These are phyloP conservation scores for Ruellia speciosa DNA, from an alignment of 305 asterid genomes.

Conservation along the genomic window DNA sequence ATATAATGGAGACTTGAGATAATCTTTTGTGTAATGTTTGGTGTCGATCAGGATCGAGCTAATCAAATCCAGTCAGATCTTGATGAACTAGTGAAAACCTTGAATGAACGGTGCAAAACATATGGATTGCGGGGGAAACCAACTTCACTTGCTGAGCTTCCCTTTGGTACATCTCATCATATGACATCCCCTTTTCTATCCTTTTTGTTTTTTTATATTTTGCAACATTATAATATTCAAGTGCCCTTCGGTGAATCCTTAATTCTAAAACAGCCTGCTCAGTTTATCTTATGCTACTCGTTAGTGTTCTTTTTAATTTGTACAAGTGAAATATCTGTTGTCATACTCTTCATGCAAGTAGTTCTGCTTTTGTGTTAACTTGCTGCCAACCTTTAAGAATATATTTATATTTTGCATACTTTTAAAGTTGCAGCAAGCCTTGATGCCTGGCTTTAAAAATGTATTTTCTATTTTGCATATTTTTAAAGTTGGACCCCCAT, in stretches of 20 bases:
- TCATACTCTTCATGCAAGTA: slow-evolving; percentile 15
- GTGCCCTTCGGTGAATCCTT: no score
- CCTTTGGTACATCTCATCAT: slow-evolving; percentile 58
- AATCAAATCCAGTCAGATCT: slow-evolving; percentile 65
- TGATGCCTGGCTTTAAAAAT: background rate
- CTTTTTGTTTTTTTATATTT: slow-evolving; percentile 13
- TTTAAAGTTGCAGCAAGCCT: background rate
- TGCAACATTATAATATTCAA: background rate
- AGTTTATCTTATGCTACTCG: background rate
- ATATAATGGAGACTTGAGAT: slow-evolving; percentile 18
- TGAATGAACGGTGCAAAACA: slow-evolving; percentile 91
- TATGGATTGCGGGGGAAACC: slow-evolving; percentile 95
- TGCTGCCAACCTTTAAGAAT: background rate
- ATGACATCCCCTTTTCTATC: slow-evolving; percentile 10
- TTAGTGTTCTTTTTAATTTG: background rate
- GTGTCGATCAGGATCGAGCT: slow-evolving; percentile 59
- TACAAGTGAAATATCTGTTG: background rate
- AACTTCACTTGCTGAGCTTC: slow-evolving; percentile 85
- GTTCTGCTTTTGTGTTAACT: slow-evolving; percentile 13
- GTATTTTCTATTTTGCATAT: no score
- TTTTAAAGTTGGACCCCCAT: no score
- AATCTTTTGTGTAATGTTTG: slow-evolving; percentile 19
- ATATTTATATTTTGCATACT: background rate
- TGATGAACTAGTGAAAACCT: slow-evolving; percentile 70
- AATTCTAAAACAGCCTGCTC: no score